Base-by-base conservation (phyloP, 129 eudicot species). In the Tagetes patula region DNA sequence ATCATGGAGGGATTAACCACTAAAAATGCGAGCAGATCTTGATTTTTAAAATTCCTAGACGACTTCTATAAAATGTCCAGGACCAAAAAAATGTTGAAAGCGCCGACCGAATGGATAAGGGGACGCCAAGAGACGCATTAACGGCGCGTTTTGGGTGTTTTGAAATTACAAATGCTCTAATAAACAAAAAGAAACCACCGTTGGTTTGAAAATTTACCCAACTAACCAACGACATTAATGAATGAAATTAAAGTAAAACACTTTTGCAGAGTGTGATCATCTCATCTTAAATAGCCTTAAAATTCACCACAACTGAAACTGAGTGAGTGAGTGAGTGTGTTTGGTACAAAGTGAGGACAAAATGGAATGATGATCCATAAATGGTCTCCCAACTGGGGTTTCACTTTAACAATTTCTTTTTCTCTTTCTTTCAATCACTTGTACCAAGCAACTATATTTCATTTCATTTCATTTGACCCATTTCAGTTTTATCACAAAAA, bases 311-410 rank as follows among this genome's bases (percentile, higher is more conserved):
- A 20, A 20, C 27, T 20, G 27, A 20, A 20, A 20, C 27, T 20
- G 27, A 20, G 27, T 20, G 27, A 20, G 27, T 20, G 27, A 20
- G 11, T 13, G 49, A 36, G 6, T 12, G 45, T 77, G 52, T 69
- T 69, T 77, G 81, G 65, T 60, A 48, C 69, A 82, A 36, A 62
- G 72, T 54, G 67, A 59, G 63, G 72, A 62, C 47, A 46, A 73
- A 77, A 79, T 79, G 80, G 78, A 70, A 81, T 74, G 79, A 80
- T 63, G 55, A 72, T 71, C 75, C 69, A 49, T 72, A 87, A 84
- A 75, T 84, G 86, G 91, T 87, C 86, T 81, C 91, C 91, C 81
- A 79, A 67, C 76, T 67, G 82, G 82, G 81, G 74, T 77, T 80
- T 80, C 71, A 40, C 77, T 76, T 67, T 69, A 68, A 64, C 79